Evolutionary conservation across 768 basidiomycete species (phyloP), one percentile per base, ranked within the genome.

Genomic region (Mycena epipterygia): DNA sequence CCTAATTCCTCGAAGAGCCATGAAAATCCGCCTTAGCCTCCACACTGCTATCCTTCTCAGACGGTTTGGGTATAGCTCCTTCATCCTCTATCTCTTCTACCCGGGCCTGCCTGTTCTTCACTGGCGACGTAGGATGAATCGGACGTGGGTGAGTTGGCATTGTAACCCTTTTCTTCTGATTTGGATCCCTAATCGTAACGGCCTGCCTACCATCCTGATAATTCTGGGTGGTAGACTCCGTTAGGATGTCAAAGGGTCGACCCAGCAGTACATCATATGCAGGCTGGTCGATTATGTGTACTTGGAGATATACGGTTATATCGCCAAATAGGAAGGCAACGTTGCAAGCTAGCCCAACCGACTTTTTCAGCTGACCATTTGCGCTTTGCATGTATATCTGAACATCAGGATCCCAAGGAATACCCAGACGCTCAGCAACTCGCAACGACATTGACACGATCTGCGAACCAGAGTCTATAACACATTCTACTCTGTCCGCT

Each of bases 391-490:
- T 39, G 37, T 39, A 39, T 8, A 39, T 39, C 37, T 39, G 37
- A 17, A 39, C 17, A 39, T 39, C 37, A 0, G 78, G 71, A 46
- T 79, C 65, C 74, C 73, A 77, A 14, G 23, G 52, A 0, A 76
- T 6, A 11, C 61, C 48, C 4, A 62, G 21, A 48, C 19, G 55
- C 37, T 23, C 57, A 2, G 77, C 78, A 0, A 61, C 52, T 23
- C 65, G 60, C 23, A 64, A 33, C 0, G 64, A 53, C 75, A 79
- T 78, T 0, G 76, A 76, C 0, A 79, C 75, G 16, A 81, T 80
- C 46, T 81, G 78, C 1, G 77, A 81, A 0, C 80, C 78, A 0
- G 68, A 68, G 57, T 81, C 79, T 19, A 76, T 51, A 0, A 81
- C 49, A 13, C 53, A 62, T 44, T 79, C 79, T 27, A 73, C 70